Evolutionary conservation across 306 rosid species (phyloP).

Genomic region (Prunus dulcis): DNA sequence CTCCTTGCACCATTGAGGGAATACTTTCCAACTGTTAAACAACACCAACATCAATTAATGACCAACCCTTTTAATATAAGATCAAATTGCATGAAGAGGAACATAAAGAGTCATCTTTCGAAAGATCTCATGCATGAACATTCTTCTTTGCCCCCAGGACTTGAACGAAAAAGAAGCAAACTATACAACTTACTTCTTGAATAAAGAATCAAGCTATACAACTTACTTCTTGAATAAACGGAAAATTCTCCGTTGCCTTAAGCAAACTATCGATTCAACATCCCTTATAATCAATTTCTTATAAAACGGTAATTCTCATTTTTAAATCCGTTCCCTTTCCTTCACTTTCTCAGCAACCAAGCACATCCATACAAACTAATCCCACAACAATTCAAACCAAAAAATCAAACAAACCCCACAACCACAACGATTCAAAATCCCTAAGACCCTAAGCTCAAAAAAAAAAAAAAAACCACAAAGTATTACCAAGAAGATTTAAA

Average conservation of each 20-base stretch:
- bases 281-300: not conserved
- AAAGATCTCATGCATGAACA: not conserved
- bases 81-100: not conserved
- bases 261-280: not conserved
- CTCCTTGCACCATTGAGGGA: conserved; percentile 51
- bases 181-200: not conserved
- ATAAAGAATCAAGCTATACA: not conserved
- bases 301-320: not conserved
- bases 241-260: not conserved
- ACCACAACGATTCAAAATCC: not conserved
- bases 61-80: not conserved
- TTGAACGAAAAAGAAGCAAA: not conserved
- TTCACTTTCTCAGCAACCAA: conserved; percentile 1
- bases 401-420: not conserved
- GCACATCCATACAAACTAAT: not conserved
- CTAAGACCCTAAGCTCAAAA: not conserved
- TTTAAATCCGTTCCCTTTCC: not conserved
- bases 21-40: conserved; percentile 51
- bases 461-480: not conserved
- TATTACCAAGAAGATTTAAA: not conserved
- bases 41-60: conserved; percentile 1
- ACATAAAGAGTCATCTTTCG: not conserved
- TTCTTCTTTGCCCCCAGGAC: not conserved
- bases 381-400: not conserved
- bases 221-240: not conserved